A percentile compares a stretch with the other conserved stretches of the same genome.
These are phyloP conservation scores for Amanita brunnescens DNA, from an alignment of 768 basidiomycete genomes.

Conservation along the genomic window DNA sequence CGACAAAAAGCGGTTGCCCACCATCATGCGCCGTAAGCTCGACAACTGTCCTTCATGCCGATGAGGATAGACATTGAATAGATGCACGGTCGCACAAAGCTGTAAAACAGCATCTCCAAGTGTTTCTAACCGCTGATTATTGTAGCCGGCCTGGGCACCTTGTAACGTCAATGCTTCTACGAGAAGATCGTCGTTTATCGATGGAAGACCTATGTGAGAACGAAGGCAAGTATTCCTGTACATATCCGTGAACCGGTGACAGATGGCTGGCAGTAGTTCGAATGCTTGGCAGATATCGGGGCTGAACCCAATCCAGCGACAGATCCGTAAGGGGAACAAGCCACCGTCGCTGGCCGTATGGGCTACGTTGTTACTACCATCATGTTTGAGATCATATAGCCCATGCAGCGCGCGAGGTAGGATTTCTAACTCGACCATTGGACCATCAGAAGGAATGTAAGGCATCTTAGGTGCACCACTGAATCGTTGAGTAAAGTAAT, in stretches of 20 bases:
- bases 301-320: slow-evolving; percentile 48
- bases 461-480: slow-evolving; percentile 35
- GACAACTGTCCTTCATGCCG: slow-evolving; percentile 81
- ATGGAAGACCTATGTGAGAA: slow-evolving; percentile 49
- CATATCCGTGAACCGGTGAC: slow-evolving; percentile 54
- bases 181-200: slow-evolving; percentile 47
- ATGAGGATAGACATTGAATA: slow-evolving; percentile 68
- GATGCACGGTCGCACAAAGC: slow-evolving; percentile 63
- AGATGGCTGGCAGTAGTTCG: slow-evolving; percentile 54
- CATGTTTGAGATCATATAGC: slow-evolving; percentile 23
- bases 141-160: slow-evolving; percentile 50
- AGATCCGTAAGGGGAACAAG: slow-evolving; percentile 36
- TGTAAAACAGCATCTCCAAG: slow-evolving; percentile 81
- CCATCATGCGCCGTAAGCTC: slow-evolving; percentile 48
- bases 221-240: slow-evolving; percentile 51
- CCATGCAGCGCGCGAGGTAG: slow-evolving; percentile 34
- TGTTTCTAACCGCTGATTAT: slow-evolving; percentile 82
- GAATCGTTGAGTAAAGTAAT: slow-evolving; percentile 52
- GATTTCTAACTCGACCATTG: slow-evolving; percentile 48
- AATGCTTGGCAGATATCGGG: slow-evolving; percentile 41
- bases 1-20: slow-evolving; percentile 68
- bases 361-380: slow-evolving; percentile 10
- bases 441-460: slow-evolving; percentile 44
- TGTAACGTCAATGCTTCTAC: slow-evolving; percentile 76
- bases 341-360: slow-evolving; percentile 17